Percentiles rank a stretch among this genome's conserved stretches.
These are phyloP conservation scores for Poa annua DNA, from an alignment of 176 grass and related monocot genomes.

Conservation along the genomic window DNA sequence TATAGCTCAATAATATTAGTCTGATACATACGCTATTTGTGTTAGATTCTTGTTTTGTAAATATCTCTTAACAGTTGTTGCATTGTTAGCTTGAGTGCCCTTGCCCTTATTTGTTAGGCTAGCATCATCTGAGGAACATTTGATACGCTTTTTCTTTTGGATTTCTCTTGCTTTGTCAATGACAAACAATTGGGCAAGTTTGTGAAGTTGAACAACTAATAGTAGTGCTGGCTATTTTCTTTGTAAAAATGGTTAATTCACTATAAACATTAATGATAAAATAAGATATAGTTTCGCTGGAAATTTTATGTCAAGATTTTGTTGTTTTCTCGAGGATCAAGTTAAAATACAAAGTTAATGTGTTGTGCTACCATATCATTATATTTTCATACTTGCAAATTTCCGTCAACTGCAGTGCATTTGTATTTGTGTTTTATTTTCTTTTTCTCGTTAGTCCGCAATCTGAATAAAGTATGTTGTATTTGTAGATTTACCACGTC, in stretches of 20 bases:
- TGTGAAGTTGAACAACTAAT: slow-evolving; percentile 17
- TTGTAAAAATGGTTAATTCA: slow-evolving; percentile 6
- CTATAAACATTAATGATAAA: neutral
- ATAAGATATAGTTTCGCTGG: neutral
- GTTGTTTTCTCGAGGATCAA: neutral
- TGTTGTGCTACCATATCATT: slow-evolving; percentile 2
- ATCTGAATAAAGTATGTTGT: slow-evolving; percentile 18
- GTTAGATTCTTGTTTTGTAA: neutral
- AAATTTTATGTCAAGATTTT: neutral
- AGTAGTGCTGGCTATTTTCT: neutral
- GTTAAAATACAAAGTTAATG: neutral
- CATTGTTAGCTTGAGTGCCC: neutral
- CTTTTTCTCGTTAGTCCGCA: slow-evolving; percentile 8
- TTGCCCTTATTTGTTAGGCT: slow-evolving; percentile 23
- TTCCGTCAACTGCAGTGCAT: neutral
- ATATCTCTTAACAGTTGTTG: slow-evolving; percentile 5
- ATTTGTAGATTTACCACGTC: slow-evolving; percentile 79
- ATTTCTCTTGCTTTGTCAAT: slow-evolving; percentile 21
- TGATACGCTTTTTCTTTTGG: slow-evolving; percentile 6
- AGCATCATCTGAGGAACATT: slow-evolving; percentile 13
- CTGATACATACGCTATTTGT: slow-evolving; percentile 26
- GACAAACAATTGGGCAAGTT: slow-evolving; percentile 5
- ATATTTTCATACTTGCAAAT: neutral
- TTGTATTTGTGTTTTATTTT: slow-evolving; percentile 3
- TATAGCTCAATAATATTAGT: neutral